Percentiles rank a stretch among this genome's conserved stretches.
Conservation (phyloP, 139 green algal species). For the Picochlorum sp. region DNA sequence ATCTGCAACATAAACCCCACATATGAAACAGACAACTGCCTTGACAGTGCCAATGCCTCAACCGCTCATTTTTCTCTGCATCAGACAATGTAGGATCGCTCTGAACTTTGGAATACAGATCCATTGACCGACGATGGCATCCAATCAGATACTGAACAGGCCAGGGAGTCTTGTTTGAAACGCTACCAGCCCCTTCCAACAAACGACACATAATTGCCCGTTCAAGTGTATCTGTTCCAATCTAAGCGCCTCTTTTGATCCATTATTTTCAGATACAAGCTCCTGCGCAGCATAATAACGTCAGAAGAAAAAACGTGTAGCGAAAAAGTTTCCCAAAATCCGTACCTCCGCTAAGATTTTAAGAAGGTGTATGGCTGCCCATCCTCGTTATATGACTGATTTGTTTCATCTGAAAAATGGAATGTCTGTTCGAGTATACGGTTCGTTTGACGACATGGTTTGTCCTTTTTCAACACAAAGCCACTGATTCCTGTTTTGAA, state of each 20-base stretch:
- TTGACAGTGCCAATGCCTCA: conserved; percentile 28
- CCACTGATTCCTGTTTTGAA: too few species aligned
- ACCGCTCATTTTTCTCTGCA: conserved; percentile 4
- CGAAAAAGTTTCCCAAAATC: too few species aligned
- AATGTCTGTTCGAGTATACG: too few species aligned
- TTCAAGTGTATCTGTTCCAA: conserved; percentile 49
- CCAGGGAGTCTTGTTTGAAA: conserved; percentile 5
- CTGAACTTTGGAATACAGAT: background rate
- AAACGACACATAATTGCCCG: conserved; percentile 46
- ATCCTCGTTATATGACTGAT: too few species aligned
- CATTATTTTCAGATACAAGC: conserved; percentile 5
- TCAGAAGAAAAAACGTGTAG: too few species aligned
- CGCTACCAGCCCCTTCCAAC: too few species aligned
- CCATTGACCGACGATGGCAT: conserved; percentile 29
- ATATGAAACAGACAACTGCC: conserved; percentile 78
- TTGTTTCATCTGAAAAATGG: too few species aligned
- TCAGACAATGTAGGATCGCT: background rate
- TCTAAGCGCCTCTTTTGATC: conserved; percentile 9
- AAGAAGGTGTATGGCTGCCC: too few species aligned
- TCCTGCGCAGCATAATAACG: background rate
- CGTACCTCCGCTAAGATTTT: too few species aligned
- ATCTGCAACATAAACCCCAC: conserved; percentile 58
- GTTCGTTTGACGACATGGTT: too few species aligned
- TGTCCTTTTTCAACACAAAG: too few species aligned
- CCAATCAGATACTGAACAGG: conserved; percentile 71